A percentile compares a stretch with the other conserved stretches of the same genome.
phyloP scores from a whole-genome alignment of 495 filamentous ascomycete species.

The Apodospora peruviana region DNA sequence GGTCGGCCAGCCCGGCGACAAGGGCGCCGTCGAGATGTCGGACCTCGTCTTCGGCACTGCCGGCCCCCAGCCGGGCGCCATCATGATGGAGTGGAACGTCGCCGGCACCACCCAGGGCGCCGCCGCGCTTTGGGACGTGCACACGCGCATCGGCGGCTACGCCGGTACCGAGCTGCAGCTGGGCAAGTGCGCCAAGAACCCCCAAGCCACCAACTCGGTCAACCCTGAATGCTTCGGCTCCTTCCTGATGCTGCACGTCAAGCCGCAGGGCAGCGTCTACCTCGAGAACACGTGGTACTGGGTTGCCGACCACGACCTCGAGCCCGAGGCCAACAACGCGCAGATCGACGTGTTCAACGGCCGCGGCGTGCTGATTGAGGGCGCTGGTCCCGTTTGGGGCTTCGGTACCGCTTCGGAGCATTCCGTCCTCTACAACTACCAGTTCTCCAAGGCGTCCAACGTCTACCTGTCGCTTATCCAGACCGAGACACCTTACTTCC shows the following conservation, averaged over 20 bases:
- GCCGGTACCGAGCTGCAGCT: constrained; percentile 77
- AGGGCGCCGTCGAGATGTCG: constrained; percentile 74
- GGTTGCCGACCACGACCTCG: constrained; percentile 91
- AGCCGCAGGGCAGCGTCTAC: constrained; percentile 63
- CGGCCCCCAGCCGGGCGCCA: constrained; percentile 75
- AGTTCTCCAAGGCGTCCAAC: constrained; percentile 72
- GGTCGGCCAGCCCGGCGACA: constrained; percentile 73
- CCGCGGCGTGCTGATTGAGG: constrained; percentile 76
- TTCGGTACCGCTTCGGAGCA: constrained; percentile 86
- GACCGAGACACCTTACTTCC: constrained; percentile 89
- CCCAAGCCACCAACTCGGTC: constrained; percentile 49
- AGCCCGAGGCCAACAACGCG: constrained; percentile 65
- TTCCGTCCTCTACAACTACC: constrained; percentile 82
- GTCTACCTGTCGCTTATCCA: constrained; percentile 85
- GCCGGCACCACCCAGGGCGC: constrained; percentile 60
- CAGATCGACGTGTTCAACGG: constrained; percentile 93
- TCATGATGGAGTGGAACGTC: constrained; percentile 89
- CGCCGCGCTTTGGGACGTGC: constrained; percentile 84
- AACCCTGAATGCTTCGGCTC: constrained; percentile 60
- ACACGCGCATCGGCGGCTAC: constrained; percentile 79
- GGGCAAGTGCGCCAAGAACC: constrained; percentile 67
- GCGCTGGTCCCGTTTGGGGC: constrained; percentile 56
- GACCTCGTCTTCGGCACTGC: constrained; percentile 78
- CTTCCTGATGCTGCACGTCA: constrained; percentile 80
- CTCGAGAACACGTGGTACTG: constrained; percentile 94